Percentiles rank a stretch among this genome's conserved stretches.
Evolutionary conservation across 257 asterid genomes (phyloP).

Genomic region (Capsicum rhomboideum): DNA sequence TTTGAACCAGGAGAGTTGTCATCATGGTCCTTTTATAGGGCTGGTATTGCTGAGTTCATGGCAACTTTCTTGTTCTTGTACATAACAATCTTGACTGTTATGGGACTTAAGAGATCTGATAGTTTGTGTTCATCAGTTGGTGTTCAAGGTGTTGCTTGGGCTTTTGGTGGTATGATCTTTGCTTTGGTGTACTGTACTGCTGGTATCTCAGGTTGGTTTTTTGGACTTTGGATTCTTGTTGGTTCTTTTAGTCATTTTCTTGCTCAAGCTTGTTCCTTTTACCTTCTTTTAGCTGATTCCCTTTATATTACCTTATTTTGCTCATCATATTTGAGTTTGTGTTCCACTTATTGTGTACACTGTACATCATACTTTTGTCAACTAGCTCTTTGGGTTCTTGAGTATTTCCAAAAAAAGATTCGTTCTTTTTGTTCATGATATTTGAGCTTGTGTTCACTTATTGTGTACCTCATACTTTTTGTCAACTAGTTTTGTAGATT

Average conservation of each 20-base stretch:
- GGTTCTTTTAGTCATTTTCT: not conserved
- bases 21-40: conserved; percentile 71
- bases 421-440: too few relatives aligned
- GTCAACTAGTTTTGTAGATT: not conserved
- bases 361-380: too few relatives aligned
- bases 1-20: conserved; percentile 60
- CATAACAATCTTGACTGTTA: conserved; percentile 46
- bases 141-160: conserved; percentile 68
- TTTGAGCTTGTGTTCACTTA: too few relatives aligned
- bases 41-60: conserved; percentile 63
- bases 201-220: conserved; percentile 44
- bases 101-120: conserved; percentile 36
- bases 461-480: too few relatives aligned
- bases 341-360: too few relatives aligned
- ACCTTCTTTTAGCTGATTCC: too few relatives aligned
- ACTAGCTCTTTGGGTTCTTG: too few relatives aligned
- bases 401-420: too few relatives aligned
- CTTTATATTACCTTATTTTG: too few relatives aligned
- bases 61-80: conserved; percentile 66
- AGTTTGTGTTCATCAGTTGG: conserved; percentile 52
- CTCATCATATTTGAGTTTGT: too few relatives aligned
- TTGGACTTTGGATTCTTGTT: not conserved
- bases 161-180: conserved; percentile 71
- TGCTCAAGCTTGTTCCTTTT: too few relatives aligned
- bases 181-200: conserved; percentile 72